phyloP scores from a whole-genome alignment of 441 rosid genomes.

The Melastoma candidum region DNA sequence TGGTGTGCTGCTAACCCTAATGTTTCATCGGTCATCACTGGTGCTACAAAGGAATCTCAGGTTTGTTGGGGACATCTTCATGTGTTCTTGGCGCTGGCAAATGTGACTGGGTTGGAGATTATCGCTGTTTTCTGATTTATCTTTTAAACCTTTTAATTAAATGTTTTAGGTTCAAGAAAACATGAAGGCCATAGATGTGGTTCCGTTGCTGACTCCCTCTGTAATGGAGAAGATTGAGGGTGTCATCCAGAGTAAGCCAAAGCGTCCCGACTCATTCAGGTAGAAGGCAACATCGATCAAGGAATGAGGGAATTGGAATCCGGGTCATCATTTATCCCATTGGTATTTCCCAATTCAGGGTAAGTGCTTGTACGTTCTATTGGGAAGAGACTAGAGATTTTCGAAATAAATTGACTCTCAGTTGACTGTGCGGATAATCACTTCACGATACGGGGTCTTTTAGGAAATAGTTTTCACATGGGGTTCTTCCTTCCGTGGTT shows the following conservation, averaged over 20 bases:
- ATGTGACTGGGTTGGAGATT: too few relatives aligned
- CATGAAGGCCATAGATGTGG: slow-evolving; percentile 87
- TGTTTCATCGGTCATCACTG: slow-evolving; percentile 90
- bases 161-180: slow-evolving; percentile 75
- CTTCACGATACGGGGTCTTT: too few relatives aligned
- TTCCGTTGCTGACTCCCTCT: slow-evolving; percentile 68
- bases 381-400: too few relatives aligned
- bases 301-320: too few relatives aligned
- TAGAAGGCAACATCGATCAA: slow-evolving; percentile 16
- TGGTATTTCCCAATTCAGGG: too few relatives aligned
- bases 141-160: neutral
- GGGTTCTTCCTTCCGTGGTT: too few relatives aligned
- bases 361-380: too few relatives aligned
- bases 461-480: too few relatives aligned
- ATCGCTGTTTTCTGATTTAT: neutral
- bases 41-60: slow-evolving; percentile 97
- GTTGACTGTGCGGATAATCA: too few relatives aligned
- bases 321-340: too few relatives aligned
- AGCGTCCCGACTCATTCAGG: slow-evolving; percentile 78
- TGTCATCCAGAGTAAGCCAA: slow-evolving; percentile 73
- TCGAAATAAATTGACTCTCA: too few relatives aligned
- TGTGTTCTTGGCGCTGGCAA: too few relatives aligned
- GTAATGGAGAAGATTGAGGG: slow-evolving; percentile 85
- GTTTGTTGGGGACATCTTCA: slow-evolving; percentile 25
- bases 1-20: slow-evolving; percentile 98